Evolutionary conservation across 352 stramenopile species (phyloP).

Genomic region (Phytophthora cryptogea): DNA sequence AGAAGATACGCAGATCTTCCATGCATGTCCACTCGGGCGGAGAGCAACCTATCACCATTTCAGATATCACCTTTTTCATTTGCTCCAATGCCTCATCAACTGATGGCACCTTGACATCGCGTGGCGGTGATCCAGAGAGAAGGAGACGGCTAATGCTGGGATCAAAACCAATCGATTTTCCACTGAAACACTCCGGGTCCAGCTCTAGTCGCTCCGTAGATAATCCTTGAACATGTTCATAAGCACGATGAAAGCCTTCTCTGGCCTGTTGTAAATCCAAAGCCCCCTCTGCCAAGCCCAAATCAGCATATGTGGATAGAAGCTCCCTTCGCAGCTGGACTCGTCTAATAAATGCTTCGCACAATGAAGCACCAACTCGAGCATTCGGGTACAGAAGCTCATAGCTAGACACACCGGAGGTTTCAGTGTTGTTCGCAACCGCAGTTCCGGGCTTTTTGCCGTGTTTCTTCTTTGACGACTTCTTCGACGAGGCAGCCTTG

Average conservation of each 20-base stretch:
- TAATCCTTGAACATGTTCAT: slow-evolving; percentile 49
- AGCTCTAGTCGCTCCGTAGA: slow-evolving; percentile 67
- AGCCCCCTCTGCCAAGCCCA: slow-evolving; percentile 52
- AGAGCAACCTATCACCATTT: slow-evolving; percentile 66
- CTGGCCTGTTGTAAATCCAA: slow-evolving; percentile 48
- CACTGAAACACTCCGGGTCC: slow-evolving; percentile 67
- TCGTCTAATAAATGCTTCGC: slow-evolving; percentile 65
- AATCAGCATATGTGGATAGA: slow-evolving; percentile 44
- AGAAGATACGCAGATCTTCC: slow-evolving; percentile 82
- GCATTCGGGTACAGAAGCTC: slow-evolving; percentile 56
- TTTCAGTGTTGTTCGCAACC: slow-evolving; percentile 9
- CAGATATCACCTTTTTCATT: slow-evolving; percentile 56
- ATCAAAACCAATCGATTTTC: slow-evolving; percentile 78
- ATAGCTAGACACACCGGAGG: slow-evolving; percentile 14
- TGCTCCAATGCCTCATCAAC: slow-evolving; percentile 55
- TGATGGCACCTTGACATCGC: slow-evolving; percentile 67
- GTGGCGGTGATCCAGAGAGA: slow-evolving; percentile 67
- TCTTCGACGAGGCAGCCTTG: slow-evolving; percentile 51
- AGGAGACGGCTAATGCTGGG: slow-evolving; percentile 72
- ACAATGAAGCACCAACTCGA: slow-evolving; percentile 55
- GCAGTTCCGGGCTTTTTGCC: slow-evolving; percentile 40
- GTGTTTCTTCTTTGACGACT: slow-evolving; percentile 67
- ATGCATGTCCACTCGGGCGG: slow-evolving; percentile 69
- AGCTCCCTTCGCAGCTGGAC: slow-evolving; percentile 57
- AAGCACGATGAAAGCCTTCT: slow-evolving; percentile 45